These are phyloP conservation scores for Colletotrichum agaves DNA, from an alignment of 2,329 filamentous ascomycete genomes.

Conservation along the genomic window DNA sequence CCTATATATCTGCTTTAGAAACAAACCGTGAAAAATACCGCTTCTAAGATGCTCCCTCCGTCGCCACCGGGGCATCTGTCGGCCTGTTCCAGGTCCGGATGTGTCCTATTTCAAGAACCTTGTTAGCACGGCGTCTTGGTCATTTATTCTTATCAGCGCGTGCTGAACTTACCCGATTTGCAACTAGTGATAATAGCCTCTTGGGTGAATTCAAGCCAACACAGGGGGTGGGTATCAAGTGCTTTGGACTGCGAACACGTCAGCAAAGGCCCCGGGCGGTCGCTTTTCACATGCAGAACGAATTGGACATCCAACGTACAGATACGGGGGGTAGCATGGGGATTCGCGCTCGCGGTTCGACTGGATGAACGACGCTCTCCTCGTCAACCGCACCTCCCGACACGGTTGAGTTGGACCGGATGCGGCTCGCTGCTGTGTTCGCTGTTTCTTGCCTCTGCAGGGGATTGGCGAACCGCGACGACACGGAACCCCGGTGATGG, in stretches of 20 bases:
- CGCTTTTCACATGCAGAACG: background rate
- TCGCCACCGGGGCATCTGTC: conserved; percentile 39
- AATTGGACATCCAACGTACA: conserved; percentile 60
- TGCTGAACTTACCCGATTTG: conserved; percentile 77
- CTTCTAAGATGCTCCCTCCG: conserved; percentile 31
- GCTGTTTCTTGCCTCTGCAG: conserved; percentile 71
- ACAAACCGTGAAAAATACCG: conserved; percentile 4
- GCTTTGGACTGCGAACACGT: conserved; percentile 72
- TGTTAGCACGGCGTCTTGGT: background rate
- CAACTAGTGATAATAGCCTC: conserved; percentile 93
- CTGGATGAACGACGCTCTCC: conserved; percentile 77
- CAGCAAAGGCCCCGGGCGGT: conserved; percentile 8
- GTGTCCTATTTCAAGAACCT: conserved; percentile 66
- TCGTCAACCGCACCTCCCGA: conserved; percentile 58
- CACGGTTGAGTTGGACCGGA: conserved; percentile 77
- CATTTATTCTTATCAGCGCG: conserved; percentile 28
- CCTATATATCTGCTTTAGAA: conserved; percentile 10
- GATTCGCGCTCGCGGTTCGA: conserved; percentile 85
- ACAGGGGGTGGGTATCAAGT: conserved; percentile 86
- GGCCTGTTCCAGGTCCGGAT: conserved; percentile 80
- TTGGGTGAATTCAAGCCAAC: conserved; percentile 93
- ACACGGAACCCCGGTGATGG: conserved; percentile 66
- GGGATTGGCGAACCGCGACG: conserved; percentile 58
- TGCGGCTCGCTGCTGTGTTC: conserved; percentile 66
- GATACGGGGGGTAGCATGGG: conserved; percentile 91